These are phyloP conservation scores for Davidsoniella eucalypti DNA, from an alignment of 2,329 filamentous ascomycete species.

Conservation along the genomic window DNA sequence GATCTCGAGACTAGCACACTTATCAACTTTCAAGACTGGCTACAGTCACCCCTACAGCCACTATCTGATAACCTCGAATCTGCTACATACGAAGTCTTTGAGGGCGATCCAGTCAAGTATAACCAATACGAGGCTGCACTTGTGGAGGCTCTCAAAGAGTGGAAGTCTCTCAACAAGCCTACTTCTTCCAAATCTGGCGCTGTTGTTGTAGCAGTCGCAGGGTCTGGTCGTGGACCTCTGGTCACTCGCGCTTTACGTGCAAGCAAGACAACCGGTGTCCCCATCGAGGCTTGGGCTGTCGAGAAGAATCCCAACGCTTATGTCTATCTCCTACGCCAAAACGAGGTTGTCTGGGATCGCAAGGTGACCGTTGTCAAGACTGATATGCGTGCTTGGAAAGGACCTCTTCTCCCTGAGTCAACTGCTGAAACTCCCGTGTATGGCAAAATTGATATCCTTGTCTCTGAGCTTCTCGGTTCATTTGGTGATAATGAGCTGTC, in stretches of 20 bases:
- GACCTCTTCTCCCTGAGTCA: slow-evolving; percentile 41
- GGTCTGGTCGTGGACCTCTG: slow-evolving; percentile 80
- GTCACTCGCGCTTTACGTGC: slow-evolving; percentile 77
- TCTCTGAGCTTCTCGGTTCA: slow-evolving; percentile 86
- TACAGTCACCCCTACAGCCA: slow-evolving; percentile 87
- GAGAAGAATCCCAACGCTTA: slow-evolving; percentile 99
- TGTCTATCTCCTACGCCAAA: slow-evolving; percentile 78
- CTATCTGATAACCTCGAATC: slow-evolving; percentile 93
- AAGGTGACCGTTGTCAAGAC: slow-evolving; percentile 81
- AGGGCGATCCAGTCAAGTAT: slow-evolving; percentile 96
- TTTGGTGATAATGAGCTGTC: slow-evolving; percentile 96
- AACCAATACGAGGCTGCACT: slow-evolving; percentile 85
- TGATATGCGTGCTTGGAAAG: slow-evolving; percentile 94
- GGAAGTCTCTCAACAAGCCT: slow-evolving; percentile 54
- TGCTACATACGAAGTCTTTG: slow-evolving; percentile 95
- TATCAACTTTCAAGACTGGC: slow-evolving; percentile 67
- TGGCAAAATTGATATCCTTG: slow-evolving; percentile 71
- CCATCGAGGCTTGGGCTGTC: slow-evolving; percentile 76
- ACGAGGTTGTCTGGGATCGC: slow-evolving; percentile 62
- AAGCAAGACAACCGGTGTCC: slow-evolving; percentile 56
- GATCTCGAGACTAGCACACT: slow-evolving; percentile 35
- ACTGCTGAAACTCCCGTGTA: slow-evolving; percentile 29
- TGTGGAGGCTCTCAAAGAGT: slow-evolving; percentile 63
- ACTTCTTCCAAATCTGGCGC: slow-evolving; percentile 53
- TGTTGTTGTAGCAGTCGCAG: slow-evolving; percentile 80